phyloP scores from a whole-genome alignment of 495 filamentous ascomycete genomes.

The Cercophora newfieldiana region DNA sequence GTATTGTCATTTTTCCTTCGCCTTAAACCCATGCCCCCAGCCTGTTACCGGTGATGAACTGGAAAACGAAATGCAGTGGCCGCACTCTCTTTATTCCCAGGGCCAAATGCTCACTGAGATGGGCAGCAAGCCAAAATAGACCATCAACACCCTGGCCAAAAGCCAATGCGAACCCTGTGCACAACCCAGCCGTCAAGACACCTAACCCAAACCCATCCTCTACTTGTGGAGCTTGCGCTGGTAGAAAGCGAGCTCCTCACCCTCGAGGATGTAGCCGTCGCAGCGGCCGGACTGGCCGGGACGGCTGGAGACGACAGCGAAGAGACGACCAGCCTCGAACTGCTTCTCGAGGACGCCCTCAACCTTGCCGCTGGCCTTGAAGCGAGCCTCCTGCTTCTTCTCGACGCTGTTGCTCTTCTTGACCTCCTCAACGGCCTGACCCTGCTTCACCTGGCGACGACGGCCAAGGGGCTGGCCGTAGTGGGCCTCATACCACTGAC shows the following conservation, averaged over 20 bases:
- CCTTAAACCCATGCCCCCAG: slow-evolving; percentile 34
- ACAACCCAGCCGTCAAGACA: slow-evolving; percentile 21
- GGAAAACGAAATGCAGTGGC: slow-evolving; percentile 27
- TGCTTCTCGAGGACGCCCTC: slow-evolving; percentile 90
- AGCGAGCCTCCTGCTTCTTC: slow-evolving; percentile 92
- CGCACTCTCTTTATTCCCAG: neutral
- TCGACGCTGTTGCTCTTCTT: slow-evolving; percentile 92
- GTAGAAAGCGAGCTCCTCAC: slow-evolving; percentile 99
- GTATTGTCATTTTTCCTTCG: slow-evolving; percentile 37
- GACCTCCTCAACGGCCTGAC: slow-evolving; percentile 61
- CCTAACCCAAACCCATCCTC: slow-evolving; percentile 34
- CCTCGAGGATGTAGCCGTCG: slow-evolving; percentile 98
- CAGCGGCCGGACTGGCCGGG: slow-evolving; percentile 94
- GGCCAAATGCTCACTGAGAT: neutral
- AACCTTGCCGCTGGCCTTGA: slow-evolving; percentile 82
- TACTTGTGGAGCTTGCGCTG: slow-evolving; percentile 97
- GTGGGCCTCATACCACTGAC: slow-evolving; percentile 99
- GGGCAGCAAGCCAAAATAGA: slow-evolving; percentile 27
- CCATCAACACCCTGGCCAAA: slow-evolving; percentile 36
- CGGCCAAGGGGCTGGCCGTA: slow-evolving; percentile 88
- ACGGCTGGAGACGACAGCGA: slow-evolving; percentile 84
- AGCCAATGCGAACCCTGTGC: slow-evolving; percentile 31
- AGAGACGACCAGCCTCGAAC: slow-evolving; percentile 97
- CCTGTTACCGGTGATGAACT: slow-evolving; percentile 35
- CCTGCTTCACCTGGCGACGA: slow-evolving; percentile 79